Percentiles rank a stretch among this genome's conserved stretches.
Evolutionary conservation across 768 basidiomycete species (phyloP).

Genomic region (Termitomyces eurrhizus): DNA sequence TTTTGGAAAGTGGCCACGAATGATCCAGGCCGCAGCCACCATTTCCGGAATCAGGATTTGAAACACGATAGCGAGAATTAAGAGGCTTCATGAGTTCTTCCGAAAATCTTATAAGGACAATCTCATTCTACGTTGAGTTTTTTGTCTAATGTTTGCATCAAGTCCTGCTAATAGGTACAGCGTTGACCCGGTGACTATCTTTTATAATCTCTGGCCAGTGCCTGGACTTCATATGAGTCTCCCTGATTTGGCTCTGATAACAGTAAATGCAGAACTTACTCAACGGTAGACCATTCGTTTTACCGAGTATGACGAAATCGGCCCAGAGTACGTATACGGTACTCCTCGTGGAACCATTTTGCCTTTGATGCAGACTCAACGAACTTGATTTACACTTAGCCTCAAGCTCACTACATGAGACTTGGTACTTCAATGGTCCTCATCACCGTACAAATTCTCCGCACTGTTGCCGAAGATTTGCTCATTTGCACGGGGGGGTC

Average conservation of each 20-base stretch:
- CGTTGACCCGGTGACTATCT: too few species aligned
- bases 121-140: neutral
- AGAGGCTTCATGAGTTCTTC: neutral
- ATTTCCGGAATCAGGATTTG: neutral
- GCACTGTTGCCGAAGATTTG: neutral
- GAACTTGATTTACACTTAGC: neutral
- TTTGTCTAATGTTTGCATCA: neutral
- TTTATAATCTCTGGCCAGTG: neutral
- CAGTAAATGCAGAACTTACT: neutral
- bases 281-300: neutral
- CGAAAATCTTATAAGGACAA: too few species aligned
- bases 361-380: neutral
- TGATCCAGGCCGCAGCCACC: neutral
- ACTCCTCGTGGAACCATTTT: neutral
- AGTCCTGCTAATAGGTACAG: too few species aligned
- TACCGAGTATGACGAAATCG: neutral
- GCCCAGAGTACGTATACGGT: neutral
- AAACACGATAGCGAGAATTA: neutral
- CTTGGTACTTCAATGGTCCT: neutral
- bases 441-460: neutral
- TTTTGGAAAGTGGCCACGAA: neutral
- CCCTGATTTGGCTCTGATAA: neutral
- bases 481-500: neutral
- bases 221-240: neutral
- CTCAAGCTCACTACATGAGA: neutral